Evolutionary conservation across 2,329 filamentous ascomycete genomes (phyloP).

Genomic region (Periconia sp.): DNA sequence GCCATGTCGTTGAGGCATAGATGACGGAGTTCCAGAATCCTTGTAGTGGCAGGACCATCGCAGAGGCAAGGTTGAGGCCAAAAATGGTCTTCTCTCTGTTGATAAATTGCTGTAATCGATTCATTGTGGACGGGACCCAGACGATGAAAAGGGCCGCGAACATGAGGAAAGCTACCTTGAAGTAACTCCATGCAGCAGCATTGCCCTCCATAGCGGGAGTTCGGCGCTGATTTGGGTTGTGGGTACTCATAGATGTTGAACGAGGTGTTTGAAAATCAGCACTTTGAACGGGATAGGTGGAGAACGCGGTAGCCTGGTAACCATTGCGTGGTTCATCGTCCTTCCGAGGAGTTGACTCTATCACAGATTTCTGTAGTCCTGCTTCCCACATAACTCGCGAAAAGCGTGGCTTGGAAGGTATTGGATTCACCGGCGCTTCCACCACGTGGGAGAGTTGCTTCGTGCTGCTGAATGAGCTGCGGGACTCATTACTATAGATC

Average conservation of each 20-base stretch:
- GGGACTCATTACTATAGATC: slow-evolving; percentile 25
- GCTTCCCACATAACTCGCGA: slow-evolving; percentile 7
- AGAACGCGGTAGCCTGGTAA: slow-evolving; percentile 18
- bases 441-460: slow-evolving; percentile 15
- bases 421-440: neutral
- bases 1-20: slow-evolving; percentile 59
- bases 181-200: slow-evolving; percentile 69
- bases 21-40: slow-evolving; percentile 86
- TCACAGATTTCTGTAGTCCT: too few relatives aligned
- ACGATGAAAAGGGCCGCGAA: slow-evolving; percentile 74
- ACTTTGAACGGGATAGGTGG: slow-evolving; percentile 7
- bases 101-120: slow-evolving; percentile 74
- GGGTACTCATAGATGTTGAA: slow-evolving; percentile 8
- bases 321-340: slow-evolving; percentile 5
- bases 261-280: slow-evolving; percentile 3
- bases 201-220: slow-evolving; percentile 57
- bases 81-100: slow-evolving; percentile 56
- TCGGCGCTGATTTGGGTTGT: slow-evolving; percentile 9
- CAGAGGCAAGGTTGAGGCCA: slow-evolving; percentile 71
- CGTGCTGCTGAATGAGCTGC: slow-evolving; percentile 39
- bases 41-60: slow-evolving; percentile 78
- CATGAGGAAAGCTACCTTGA: slow-evolving; percentile 73
- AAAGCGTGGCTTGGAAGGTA: slow-evolving; percentile 1
- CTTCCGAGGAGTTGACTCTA: neutral
- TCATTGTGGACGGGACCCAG: slow-evolving; percentile 79